phyloP scores from a whole-genome alignment of 2,329 filamentous ascomycete genomes.

The Xylaria hypoxylon region DNA sequence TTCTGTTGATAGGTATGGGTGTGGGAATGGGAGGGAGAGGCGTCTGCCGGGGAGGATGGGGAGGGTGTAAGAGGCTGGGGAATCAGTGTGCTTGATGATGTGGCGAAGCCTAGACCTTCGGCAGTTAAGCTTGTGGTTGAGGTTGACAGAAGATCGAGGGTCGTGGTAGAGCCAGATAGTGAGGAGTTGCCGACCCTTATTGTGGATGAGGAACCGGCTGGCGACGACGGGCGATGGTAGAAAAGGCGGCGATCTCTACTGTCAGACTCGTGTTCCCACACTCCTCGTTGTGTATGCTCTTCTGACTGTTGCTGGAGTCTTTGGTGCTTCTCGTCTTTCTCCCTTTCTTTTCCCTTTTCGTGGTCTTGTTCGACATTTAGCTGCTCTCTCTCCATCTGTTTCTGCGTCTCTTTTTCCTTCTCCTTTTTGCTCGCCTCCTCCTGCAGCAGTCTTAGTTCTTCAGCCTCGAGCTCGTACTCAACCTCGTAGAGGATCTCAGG shows the following conservation, averaged over 20 bases:
- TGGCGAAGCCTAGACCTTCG: slow-evolving; percentile 5
- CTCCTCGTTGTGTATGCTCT: slow-evolving; percentile 21
- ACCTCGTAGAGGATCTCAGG: slow-evolving; percentile 86
- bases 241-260: slow-evolving; percentile 31
- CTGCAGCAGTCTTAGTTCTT: slow-evolving; percentile 60
- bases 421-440: slow-evolving; percentile 38
- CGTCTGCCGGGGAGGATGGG: slow-evolving; percentile 40
- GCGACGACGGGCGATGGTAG: slow-evolving; percentile 27
- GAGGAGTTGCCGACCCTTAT: slow-evolving; percentile 20
- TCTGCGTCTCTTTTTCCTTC: slow-evolving; percentile 32
- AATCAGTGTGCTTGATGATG: slow-evolving; percentile 37
- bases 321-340: slow-evolving; percentile 14
- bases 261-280: slow-evolving; percentile 27
- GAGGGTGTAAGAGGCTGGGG: slow-evolving; percentile 34
- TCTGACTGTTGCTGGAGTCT: slow-evolving; percentile 19
- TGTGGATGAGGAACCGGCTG: slow-evolving; percentile 32
- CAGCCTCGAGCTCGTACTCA: slow-evolving; percentile 75
- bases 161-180: slow-evolving; percentile 30
- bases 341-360: slow-evolving; percentile 30
- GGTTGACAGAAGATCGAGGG: slow-evolving; percentile 29
- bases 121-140: slow-evolving; percentile 14
- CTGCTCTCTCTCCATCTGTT: slow-evolving; percentile 17
- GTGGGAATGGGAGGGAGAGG: slow-evolving; percentile 32
- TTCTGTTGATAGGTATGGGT: slow-evolving; percentile 25
- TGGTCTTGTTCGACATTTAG: slow-evolving; percentile 17